These are phyloP conservation scores for Gamarada debralockiae DNA, from an alignment of 495 filamentous ascomycete species.

Conservation along the genomic window DNA sequence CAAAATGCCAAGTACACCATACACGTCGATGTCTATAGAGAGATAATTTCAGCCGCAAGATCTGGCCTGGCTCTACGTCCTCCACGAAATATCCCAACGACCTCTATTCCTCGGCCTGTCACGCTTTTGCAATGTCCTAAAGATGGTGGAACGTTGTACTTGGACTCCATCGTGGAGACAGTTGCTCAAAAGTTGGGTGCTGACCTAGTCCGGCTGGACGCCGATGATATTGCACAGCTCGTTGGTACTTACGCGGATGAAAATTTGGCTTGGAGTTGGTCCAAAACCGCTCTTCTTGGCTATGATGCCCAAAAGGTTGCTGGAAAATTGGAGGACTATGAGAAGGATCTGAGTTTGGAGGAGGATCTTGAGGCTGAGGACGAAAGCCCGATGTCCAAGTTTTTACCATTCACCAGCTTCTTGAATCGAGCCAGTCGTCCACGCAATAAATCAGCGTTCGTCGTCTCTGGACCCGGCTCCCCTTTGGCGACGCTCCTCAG, in stretches of 20 bases:
- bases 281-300: slow-evolving; percentile 51
- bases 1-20: slow-evolving; percentile 19
- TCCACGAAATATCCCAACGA: slow-evolving; percentile 8
- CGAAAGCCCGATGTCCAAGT: background rate
- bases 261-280: slow-evolving; percentile 38
- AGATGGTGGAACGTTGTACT: slow-evolving; percentile 48
- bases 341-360: slow-evolving; percentile 30
- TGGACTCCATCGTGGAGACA: slow-evolving; percentile 54
- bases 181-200: slow-evolving; percentile 58
- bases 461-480: background rate
- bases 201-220: slow-evolving; percentile 75
- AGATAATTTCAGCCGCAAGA: slow-evolving; percentile 17
- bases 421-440: background rate
- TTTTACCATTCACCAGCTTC: background rate
- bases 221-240: slow-evolving; percentile 76
- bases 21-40: slow-evolving; percentile 17
- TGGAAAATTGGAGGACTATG: slow-evolving; percentile 24
- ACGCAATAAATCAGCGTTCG: background rate
- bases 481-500: background rate
- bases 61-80: slow-evolving; percentile 17
- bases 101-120: slow-evolving; percentile 12
- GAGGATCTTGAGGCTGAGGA: background rate
- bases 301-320: slow-evolving; percentile 43
- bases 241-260: slow-evolving; percentile 72
- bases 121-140: slow-evolving; percentile 59